phyloP scores from a whole-genome alignment of 2,329 filamentous ascomycete genomes.

The Myriosclerotinia duriaeana region DNA sequence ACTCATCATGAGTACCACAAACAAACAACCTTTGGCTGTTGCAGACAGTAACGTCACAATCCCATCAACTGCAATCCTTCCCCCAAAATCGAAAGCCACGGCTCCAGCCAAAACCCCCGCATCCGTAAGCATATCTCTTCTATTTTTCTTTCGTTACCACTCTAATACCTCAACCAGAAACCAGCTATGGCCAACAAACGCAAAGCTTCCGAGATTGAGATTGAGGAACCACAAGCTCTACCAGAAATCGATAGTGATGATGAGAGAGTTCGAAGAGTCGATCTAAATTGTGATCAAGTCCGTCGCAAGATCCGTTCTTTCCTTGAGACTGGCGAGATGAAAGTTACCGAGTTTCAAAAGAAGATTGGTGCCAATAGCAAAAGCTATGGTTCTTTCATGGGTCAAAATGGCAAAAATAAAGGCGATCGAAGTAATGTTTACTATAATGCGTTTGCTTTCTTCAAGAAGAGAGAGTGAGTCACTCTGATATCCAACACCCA shows the following conservation, averaged over 20 bases:
- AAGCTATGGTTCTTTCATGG: slow-evolving; percentile 50
- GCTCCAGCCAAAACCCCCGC: not conserved
- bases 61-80: not conserved
- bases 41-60: slow-evolving; percentile 1
- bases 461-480: slow-evolving; percentile 49
- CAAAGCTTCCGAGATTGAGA: slow-evolving; percentile 26
- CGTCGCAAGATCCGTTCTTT: slow-evolving; percentile 46
- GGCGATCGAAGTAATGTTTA: slow-evolving; percentile 43
- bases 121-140: not conserved
- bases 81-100: not conserved
- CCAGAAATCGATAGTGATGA: slow-evolving; percentile 29
- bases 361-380: slow-evolving; percentile 42
- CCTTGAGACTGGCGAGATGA: slow-evolving; percentile 47
- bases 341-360: slow-evolving; percentile 46
- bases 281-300: slow-evolving; percentile 41
- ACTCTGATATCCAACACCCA: not conserved
- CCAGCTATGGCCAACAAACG: slow-evolving; percentile 25
- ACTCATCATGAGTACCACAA: not conserved
- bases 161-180: slow-evolving; percentile 6
- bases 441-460: slow-evolving; percentile 45
- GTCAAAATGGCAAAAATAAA: slow-evolving; percentile 45
- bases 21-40: not conserved
- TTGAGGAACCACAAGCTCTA: slow-evolving; percentile 18
- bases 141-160: not conserved
- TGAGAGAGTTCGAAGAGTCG: slow-evolving; percentile 25